phyloP scores from a whole-genome alignment of 345 rosid genomes.

The Eucalyptus melliodora region DNA sequence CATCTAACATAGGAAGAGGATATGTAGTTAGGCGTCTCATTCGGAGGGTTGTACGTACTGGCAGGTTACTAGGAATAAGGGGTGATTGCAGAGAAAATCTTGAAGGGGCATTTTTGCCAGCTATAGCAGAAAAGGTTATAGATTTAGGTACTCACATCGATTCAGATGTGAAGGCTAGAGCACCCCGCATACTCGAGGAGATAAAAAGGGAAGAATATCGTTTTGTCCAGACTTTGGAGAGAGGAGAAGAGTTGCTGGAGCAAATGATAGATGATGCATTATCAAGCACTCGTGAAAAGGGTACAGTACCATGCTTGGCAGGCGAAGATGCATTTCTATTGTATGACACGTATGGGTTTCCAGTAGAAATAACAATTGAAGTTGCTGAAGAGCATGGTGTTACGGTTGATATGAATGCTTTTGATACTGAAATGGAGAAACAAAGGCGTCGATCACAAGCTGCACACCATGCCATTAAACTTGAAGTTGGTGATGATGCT shows the following conservation, averaged over 20 bases:
- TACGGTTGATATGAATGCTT: slow-evolving; percentile 57
- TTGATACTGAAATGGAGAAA: slow-evolving; percentile 73
- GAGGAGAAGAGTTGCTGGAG: slow-evolving; percentile 84
- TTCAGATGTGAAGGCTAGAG: slow-evolving; percentile 47
- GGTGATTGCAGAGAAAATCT: slow-evolving; percentile 42
- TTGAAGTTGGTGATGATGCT: slow-evolving; percentile 48
- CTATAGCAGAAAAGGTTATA: slow-evolving; percentile 67
- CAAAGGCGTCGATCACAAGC: slow-evolving; percentile 87
- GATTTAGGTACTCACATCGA: slow-evolving; percentile 68
- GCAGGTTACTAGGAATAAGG: slow-evolving; percentile 69
- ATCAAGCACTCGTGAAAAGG: slow-evolving; percentile 20
- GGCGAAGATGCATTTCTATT: slow-evolving; percentile 85
- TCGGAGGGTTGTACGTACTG: slow-evolving; percentile 84
- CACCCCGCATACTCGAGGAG: slow-evolving; percentile 62
- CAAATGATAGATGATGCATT: slow-evolving; percentile 57
- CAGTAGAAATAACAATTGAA: slow-evolving; percentile 84
- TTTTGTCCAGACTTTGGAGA: slow-evolving; percentile 81
- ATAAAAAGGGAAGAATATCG: slow-evolving; percentile 75
- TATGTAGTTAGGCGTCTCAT: slow-evolving; percentile 87
- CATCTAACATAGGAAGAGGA: slow-evolving; percentile 95
- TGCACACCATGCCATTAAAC: slow-evolving; percentile 79
- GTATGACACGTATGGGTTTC: slow-evolving; percentile 84
- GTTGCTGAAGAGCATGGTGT: slow-evolving; percentile 72
- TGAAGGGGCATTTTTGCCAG: slow-evolving; percentile 65
- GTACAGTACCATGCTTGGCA: slow-evolving; percentile 35